Evolutionary conservation across 768 basidiomycete genomes (phyloP).

Genomic region (Crucibulum laeve): DNA sequence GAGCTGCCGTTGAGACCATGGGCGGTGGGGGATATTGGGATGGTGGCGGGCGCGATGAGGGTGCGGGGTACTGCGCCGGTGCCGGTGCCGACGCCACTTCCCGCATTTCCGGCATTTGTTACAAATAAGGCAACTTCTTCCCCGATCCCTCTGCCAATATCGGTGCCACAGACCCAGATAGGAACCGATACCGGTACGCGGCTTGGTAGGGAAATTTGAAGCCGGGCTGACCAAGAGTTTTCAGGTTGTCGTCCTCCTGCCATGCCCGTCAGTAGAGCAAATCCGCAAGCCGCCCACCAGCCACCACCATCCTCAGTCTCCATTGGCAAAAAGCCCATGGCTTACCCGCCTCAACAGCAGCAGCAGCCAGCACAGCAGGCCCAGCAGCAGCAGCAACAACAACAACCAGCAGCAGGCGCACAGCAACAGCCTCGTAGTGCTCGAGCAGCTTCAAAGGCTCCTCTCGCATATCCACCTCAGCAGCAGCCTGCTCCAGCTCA

Average conservation of each 20-base stretch:
- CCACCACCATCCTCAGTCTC: conserved; percentile 72
- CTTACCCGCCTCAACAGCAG: conserved; percentile 45
- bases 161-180: no score
- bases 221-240: conserved; percentile 31
- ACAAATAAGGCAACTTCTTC: no score
- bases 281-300: conserved; percentile 29
- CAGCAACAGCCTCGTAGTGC: conserved; percentile 38
- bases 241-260: conserved; percentile 26
- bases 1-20: no score
- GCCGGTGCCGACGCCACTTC: no score
- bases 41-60: no score
- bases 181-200: not conserved
- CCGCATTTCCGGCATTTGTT: no score
- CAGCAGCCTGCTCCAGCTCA: conserved; percentile 17
- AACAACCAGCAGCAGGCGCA: conserved; percentile 7
- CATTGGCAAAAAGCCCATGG: conserved; percentile 92
- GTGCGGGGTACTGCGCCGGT: no score
- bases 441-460: conserved; percentile 44
- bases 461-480: conserved; percentile 34
- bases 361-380: conserved; percentile 13
- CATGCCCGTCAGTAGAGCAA: conserved; percentile 33
- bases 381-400: conserved; percentile 25
- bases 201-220: conserved; percentile 17
- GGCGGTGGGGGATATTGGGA: no score
- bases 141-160: no score